phyloP scores from a whole-genome alignment of 495 filamentous ascomycete species.

The Penicillium coprophilum region DNA sequence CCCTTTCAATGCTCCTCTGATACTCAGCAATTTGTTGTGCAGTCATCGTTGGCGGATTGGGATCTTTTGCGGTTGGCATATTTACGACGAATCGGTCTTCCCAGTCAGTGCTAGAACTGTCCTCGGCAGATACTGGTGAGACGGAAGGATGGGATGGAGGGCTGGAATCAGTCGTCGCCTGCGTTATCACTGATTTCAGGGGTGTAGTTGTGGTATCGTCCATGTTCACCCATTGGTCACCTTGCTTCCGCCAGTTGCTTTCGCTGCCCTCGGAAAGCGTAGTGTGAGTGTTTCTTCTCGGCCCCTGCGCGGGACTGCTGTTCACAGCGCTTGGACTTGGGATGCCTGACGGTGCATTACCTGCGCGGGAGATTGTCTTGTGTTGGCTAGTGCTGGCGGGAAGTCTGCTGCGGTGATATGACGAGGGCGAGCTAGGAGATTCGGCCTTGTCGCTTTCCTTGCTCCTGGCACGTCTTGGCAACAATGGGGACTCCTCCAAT shows the following conservation, averaged over 20 bases:
- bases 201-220: slow-evolving; percentile 19
- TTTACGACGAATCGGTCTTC: slow-evolving; percentile 49
- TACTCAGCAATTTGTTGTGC: slow-evolving; percentile 42
- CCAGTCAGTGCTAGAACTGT: slow-evolving; percentile 39
- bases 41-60: slow-evolving; percentile 44
- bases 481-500: slow-evolving; percentile 30
- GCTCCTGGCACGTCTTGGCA: slow-evolving; percentile 17
- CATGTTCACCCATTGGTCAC: slow-evolving; percentile 27
- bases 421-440: slow-evolving; percentile 6
- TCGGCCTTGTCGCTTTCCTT: slow-evolving; percentile 26
- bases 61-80: slow-evolving; percentile 48
- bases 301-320: slow-evolving; percentile 9
- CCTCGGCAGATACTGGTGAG: slow-evolving; percentile 37
- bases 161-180: slow-evolving; percentile 31
- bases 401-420: slow-evolving; percentile 14
- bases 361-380: slow-evolving; percentile 22
- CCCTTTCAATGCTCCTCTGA: slow-evolving; percentile 40
- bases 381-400: slow-evolving; percentile 17
- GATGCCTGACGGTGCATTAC: slow-evolving; percentile 31
- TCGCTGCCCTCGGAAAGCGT: slow-evolving; percentile 15
- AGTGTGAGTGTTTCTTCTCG: slow-evolving; percentile 4
- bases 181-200: slow-evolving; percentile 22
- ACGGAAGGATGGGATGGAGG: slow-evolving; percentile 34
- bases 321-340: slow-evolving; percentile 28
- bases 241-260: slow-evolving; percentile 28